These are phyloP conservation scores for Neonectria hederae DNA, from an alignment of 2,329 filamentous ascomycete species.

Conservation along the genomic window DNA sequence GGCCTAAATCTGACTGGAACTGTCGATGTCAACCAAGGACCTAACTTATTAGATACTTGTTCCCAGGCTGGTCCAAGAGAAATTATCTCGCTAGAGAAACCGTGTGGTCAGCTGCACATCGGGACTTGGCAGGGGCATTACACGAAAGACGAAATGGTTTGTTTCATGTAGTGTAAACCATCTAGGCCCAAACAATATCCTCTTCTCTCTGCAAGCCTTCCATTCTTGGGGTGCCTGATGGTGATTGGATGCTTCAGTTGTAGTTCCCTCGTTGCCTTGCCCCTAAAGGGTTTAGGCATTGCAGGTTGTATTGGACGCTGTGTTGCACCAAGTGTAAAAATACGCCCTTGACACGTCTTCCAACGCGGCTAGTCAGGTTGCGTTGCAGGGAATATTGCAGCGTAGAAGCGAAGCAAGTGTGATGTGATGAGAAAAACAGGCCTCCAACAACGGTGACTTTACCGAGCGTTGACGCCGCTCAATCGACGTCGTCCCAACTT, in stretches of 20 bases:
- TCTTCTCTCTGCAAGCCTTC: background rate
- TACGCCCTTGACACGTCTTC: background rate
- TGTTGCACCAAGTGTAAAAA: background rate
- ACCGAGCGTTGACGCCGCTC: background rate
- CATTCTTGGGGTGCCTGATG: background rate
- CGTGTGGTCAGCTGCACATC: background rate
- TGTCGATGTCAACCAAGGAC: too few relatives aligned
- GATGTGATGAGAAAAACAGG: background rate
- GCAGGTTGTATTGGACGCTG: too few relatives aligned
- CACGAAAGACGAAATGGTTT: background rate
- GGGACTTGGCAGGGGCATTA: background rate
- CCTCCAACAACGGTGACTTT: background rate
- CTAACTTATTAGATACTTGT: too few relatives aligned
- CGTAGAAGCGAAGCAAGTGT: background rate
- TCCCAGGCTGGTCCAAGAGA: too few relatives aligned
- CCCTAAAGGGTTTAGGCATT: background rate
- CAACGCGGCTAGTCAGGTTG: slow-evolving; percentile 1
- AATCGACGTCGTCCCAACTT: background rate
- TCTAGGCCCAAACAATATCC: background rate
- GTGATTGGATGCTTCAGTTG: too few relatives aligned
- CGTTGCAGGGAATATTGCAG: background rate
- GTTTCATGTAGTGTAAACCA: background rate
- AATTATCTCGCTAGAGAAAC: too few relatives aligned
- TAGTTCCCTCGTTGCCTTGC: background rate
- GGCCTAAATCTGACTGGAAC: too few relatives aligned